Evolutionary conservation across 2,329 filamentous ascomycete genomes (phyloP), one percentile per base, ranked within the genome.

Genomic region (Ophiostoma pallidulum): DNA sequence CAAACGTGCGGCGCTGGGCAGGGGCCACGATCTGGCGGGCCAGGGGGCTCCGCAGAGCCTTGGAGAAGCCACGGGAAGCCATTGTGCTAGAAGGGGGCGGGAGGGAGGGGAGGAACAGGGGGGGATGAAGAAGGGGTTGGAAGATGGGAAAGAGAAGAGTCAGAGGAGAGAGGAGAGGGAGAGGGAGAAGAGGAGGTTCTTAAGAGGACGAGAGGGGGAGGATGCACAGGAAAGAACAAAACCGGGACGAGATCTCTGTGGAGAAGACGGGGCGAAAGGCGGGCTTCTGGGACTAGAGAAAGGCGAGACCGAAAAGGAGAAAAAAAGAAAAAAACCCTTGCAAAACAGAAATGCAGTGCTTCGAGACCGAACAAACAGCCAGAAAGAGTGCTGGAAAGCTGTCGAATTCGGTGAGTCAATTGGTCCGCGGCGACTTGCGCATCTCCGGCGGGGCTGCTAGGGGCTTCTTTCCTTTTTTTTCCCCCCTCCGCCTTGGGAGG

Each of bases 31-130:
- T 70, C 69, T 82, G 79, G 67, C 78, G 78, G 62, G 75, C 73
- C 67, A 80, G 65, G 61, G 75, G 74, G 59, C 73, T 71, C 64
- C 79, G 78, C 60, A 84, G 69, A 64, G 78, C 75, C 73, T 77
- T 81, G 62, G 77, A 77, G 73, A 88, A 75, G 72, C 72, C 80
- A 71, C 84, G 77, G 62, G 85, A 86, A 66, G 86, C 84, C 86
- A 91, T 90, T 72, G 67, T 78, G 45, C 37, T 43, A 29, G 31
- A 37, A 31, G 13, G 28, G 32, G 8, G 8, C 20, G 36, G 14
- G 33, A 51, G 58, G 56, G 56, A 56, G 54, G 60, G 60, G 54
- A 56, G 48, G 50, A 47, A 40, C 19, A 26, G 29, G 24, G n/a
- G 19, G 32, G 38, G 22, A 41, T 19, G 20, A 50, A 24, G 35